Evolutionary conservation across 1,284 basidiomycete genomes (phyloP), one percentile per base, ranked within the genome.

Genomic region (Sanguinoderma infundibulare): DNA sequence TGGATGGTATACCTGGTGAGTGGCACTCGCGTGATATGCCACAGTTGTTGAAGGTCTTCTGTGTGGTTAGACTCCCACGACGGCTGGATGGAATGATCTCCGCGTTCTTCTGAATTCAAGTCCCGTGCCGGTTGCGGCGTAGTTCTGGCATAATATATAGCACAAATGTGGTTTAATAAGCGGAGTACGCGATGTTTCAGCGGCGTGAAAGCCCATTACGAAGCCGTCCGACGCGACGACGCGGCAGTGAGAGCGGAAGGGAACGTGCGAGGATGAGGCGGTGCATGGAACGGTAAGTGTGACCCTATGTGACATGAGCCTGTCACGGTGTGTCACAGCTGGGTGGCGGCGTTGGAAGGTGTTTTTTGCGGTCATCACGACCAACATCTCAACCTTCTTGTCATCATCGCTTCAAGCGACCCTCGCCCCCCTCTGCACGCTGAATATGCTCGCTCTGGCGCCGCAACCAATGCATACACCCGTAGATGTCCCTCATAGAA

Each of bases 371-470:
- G 61, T 64, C 65, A 64, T 67, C 65, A 64, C 57, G 53, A 60
- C 61, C 50, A 56, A 62, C 62, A 54, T 61, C 63, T 36, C 32
- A 30, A 38, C 47, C 35, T 60, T 58, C 62, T 59, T 65, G 53
- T 55, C 63, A 52, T 60, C 65, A 68, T 61, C 59, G 54, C 64
- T 62, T 44, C 59, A 62, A 55, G 57, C 63, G 57, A 62, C 60
- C 55, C 59, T 59, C 61, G 44, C 56, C 35, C 39, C n/a, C 50
- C 53, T 61, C 57, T 39, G 52, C 44, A 51, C 40, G 53, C 30
- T 55, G 59, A 70, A 61, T 40, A 74, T 74, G 73, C 73, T 74
- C 46, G 73, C 72, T 49, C 57, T 74, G 49, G 73, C 72, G 8
- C 70, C 69, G 51, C 71, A 72, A 22, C 64, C 70, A 42, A 69